Evolutionary conservation across 2,329 filamentous ascomycete species (phyloP).

Genomic region (Trichophyton rubrum): DNA sequence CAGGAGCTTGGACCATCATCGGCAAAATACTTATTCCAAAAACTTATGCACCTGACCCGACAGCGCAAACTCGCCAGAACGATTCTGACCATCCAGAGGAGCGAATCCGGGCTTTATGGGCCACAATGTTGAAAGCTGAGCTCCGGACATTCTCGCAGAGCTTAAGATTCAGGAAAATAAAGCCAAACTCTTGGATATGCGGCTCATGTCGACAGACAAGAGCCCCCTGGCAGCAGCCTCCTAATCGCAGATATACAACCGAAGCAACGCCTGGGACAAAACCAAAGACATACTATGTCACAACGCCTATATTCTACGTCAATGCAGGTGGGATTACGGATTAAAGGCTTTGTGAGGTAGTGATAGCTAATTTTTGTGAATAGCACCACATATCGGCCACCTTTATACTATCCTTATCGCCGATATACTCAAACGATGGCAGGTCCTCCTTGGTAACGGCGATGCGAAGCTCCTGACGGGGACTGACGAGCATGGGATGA

Average conservation of each 20-base stretch:
- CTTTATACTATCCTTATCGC: constrained; percentile 84
- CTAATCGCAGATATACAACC: constrained; percentile 20
- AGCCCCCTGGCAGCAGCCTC: constrained; percentile 4
- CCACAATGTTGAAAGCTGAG: constrained; percentile 20
- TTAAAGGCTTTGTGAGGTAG: neutral
- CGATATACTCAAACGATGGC: constrained; percentile 88
- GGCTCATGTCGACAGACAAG: constrained; percentile 18
- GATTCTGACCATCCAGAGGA: neutral
- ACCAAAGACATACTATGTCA: constrained; percentile 83
- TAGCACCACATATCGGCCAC: constrained; percentile 88
- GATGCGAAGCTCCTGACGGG: constrained; percentile 70
- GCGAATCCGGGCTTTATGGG: constrained; percentile 4
- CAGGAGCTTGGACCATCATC: constrained; percentile 6
- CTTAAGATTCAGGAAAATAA: constrained; percentile 14
- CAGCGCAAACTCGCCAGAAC: neutral
- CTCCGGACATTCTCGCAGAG: constrained; percentile 24
- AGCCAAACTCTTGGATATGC: constrained; percentile 22
- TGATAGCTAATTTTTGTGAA: neutral
- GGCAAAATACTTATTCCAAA: neutral
- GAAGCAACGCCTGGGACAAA: constrained; percentile 11
- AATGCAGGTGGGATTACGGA: constrained; percentile 58
- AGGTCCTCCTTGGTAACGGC: constrained; percentile 55
- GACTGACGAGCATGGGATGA: constrained; percentile 95
- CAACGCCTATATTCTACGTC: constrained; percentile 97
- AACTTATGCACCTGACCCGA: neutral